Evolutionary conservation across 306 rosid species (phyloP), one percentile per base, ranked within the genome.

Genomic region (Alnus glutinosa): DNA sequence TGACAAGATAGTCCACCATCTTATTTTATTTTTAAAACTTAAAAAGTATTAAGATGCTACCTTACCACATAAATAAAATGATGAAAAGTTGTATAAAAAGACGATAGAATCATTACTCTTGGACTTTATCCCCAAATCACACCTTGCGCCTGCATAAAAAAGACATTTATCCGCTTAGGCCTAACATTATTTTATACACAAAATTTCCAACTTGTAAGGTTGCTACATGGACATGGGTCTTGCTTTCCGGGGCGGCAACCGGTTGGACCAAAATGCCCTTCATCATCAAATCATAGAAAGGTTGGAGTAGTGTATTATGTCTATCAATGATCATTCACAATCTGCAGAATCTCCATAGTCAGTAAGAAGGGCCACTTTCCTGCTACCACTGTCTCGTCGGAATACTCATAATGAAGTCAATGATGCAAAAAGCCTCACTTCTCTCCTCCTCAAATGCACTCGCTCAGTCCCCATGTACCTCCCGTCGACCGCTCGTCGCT

Each of bases 371-470:
- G 23, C 34, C 72, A 44, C 55, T 82, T 58, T 23, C 34, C 13
- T 0, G 2, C 34, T 9, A 10, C 14, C 34, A 8, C 36, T 9
- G 9, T 19, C 14, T n/a, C 28, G 9, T 3, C 7, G n/a, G 73
- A 36, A 47, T 1, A 48, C 10, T 70, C 32, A 49, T 18, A 30
- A 32, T 18, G 50, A 10, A 55, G 5, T 4, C 67, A 39, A 77
- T 76, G 83, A 75, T 87, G 83, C 89, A 75, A 39, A 78, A 63
- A 77, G 49, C 66, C 55, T 55, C 85, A 55, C 28, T 75, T 46
- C 48, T 47, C 57, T 50, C 61, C 55, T 62, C 70, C 39, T 59
- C 91, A 55, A 82, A 85, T 77, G 78, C 78, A 5, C 64, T 73
- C 76, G 46, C 83, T 79, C 75, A 79, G 75, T 80, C 82, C 18